phyloP scores from a whole-genome alignment of 164 flowering plant species.

The Paratinospora sagittata region DNA sequence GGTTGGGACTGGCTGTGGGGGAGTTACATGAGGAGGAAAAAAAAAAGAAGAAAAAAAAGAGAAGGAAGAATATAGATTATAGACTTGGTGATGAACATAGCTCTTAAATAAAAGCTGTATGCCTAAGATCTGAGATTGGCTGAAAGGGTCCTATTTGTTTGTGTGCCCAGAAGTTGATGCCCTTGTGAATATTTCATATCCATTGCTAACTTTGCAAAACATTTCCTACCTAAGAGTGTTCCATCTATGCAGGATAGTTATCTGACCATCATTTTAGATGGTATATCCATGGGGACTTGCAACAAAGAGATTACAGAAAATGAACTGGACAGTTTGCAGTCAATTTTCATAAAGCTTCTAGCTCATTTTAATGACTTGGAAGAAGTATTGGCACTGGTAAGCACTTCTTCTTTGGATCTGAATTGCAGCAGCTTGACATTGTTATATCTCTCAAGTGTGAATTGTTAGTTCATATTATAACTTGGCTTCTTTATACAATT shows the following conservation, averaged over 20 bases:
- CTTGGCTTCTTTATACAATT: too few relatives aligned
- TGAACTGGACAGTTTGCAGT: conserved; percentile 58
- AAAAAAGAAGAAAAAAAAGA: neutral
- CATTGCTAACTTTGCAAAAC: neutral
- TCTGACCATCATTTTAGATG: conserved; percentile 50
- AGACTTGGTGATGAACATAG: too few relatives aligned
- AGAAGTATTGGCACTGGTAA: conserved; percentile 63
- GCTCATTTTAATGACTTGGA: conserved; percentile 46
- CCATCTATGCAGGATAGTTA: conserved; percentile 42
- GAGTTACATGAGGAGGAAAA: neutral
- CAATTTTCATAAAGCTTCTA: conserved; percentile 69
- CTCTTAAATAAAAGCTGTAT: too few relatives aligned
- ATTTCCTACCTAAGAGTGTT: conserved; percentile 17
- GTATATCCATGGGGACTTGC: conserved; percentile 40
- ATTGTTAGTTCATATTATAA: too few relatives aligned
- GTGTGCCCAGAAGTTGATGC: neutral
- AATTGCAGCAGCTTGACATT: too few relatives aligned
- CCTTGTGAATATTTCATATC: neutral
- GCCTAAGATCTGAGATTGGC: too few relatives aligned
- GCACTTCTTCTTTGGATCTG: conserved; percentile 19
- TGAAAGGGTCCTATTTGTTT: neutral
- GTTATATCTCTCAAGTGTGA: too few relatives aligned
- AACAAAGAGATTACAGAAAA: conserved; percentile 38
- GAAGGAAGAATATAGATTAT: too few relatives aligned
- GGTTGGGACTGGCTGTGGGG: neutral